Evolutionary conservation across 495 filamentous ascomycete species (phyloP), one percentile per base, ranked within the genome.

Genomic region (Lophium mytilinum): DNA sequence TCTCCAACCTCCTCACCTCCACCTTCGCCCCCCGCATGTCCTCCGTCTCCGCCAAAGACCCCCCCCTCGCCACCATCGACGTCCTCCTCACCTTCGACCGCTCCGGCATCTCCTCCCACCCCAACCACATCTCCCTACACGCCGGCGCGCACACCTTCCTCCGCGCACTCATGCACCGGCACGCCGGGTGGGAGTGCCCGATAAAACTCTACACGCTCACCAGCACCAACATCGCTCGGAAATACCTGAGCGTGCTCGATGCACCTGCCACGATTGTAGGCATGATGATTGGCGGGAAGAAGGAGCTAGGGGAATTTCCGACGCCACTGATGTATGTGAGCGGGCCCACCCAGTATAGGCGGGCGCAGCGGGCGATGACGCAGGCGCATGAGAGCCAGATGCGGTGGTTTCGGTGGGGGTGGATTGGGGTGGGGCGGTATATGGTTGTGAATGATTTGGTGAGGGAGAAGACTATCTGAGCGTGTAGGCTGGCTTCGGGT

Each of bases 351-450:
- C 80, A 76, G 66, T 85, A 81, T 67, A 70, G 84, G 67, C 80
- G 72, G 24, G 93, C 88, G 43, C 84, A 89, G 74, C 75, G 72
- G 43, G 93, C 93, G 15, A 98, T 98, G 93, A 86, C 85, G 0
- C 75, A 77, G 47, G 90, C 83, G 9, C 93, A 98, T 73, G 75
- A 81, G 75, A 96, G 91, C 71, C 93, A 98, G 79, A 98, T 98
- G 93, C 78, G 86, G 37, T 98, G 93, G 93, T 98, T 97, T 67
- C 80, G 93, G 9, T 97, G 89, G 83, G 90, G 90, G 0, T 98
- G 93, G 93, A 94, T 98, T 65, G 77, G 79, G 5, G 62, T 95
- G 53, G 90, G 89, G 56, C 76, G 93, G 56, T 98, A 97, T 73
- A 97, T 98, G 93, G 80, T 87, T 58, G 80, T 98, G 2, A 98